A percentile compares a stretch with the other conserved stretches of the same genome.
phyloP scores from a whole-genome alignment of 208 protist genomes.

The Crithidia fasciculata region DNA sequence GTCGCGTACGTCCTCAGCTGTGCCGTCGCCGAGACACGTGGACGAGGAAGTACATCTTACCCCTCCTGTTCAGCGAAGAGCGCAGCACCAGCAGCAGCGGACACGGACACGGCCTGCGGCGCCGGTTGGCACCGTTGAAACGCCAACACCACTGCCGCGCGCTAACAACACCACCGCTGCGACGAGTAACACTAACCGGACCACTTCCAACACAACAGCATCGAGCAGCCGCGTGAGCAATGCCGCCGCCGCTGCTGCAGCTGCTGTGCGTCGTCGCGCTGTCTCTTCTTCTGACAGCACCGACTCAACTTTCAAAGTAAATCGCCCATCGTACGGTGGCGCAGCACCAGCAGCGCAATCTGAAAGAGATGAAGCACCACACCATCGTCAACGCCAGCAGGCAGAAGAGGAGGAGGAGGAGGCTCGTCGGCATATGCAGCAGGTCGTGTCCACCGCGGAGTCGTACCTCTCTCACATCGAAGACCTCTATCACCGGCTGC shows the following conservation, averaged over 20 bases:
- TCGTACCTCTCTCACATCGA: slow-evolving; percentile 62
- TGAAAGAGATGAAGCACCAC: too few relatives aligned
- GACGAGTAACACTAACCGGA: not conserved
- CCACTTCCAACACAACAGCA: not conserved
- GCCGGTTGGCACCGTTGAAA: slow-evolving; percentile 8
- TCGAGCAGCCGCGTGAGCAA: not conserved
- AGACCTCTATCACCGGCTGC: slow-evolving; percentile 53
- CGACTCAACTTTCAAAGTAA: not conserved
- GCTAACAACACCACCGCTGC: not conserved
- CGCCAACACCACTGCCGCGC: slow-evolving; percentile 5
- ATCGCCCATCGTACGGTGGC: not conserved
- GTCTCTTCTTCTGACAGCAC: not conserved
- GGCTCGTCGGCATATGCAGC: slow-evolving; percentile 1
- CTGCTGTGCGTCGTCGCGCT: not conserved
- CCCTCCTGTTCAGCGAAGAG: not conserved
- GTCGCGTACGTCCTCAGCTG: not conserved
- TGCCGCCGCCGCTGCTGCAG: not conserved
- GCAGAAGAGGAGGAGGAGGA: slow-evolving; percentile 3
- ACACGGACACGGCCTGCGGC: not conserved
- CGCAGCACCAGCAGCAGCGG: not conserved
- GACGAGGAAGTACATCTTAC: not conserved
- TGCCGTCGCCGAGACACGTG: not conserved
- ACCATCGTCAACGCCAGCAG: too few relatives aligned
- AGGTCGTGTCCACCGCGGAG: slow-evolving; percentile 29
- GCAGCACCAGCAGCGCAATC: too few relatives aligned